Evolutionary conservation across 441 rosid species (phyloP).

Genomic region (Pelargonium cotyledonis): DNA sequence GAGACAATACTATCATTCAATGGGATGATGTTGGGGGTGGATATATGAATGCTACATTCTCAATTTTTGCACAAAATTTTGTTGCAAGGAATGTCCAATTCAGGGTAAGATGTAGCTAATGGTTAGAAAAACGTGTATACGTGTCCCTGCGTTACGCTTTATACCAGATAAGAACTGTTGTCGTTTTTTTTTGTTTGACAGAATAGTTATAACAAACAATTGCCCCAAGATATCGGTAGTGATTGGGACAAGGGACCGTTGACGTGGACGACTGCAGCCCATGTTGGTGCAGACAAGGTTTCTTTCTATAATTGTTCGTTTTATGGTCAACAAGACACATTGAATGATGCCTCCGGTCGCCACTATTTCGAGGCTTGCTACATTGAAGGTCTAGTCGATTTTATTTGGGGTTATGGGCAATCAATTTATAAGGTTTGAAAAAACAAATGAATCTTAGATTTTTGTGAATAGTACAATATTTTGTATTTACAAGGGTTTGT

Average conservation of each 20-base stretch:
- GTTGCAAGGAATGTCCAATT: neutral
- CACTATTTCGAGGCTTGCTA: slow-evolving; percentile 41
- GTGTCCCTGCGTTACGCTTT: too few species aligned
- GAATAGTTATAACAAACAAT: too few species aligned
- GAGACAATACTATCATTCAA: neutral
- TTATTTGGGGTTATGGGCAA: slow-evolving; percentile 48
- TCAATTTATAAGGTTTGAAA: slow-evolving; percentile 35
- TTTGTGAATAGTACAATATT: too few species aligned
- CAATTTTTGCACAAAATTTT: neutral
- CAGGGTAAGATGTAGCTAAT: neutral
- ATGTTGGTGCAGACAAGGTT: slow-evolving; percentile 34
- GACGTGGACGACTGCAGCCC: slow-evolving; percentile 36
- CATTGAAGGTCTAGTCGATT: slow-evolving; percentile 47
- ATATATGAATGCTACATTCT: neutral
- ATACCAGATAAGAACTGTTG: too few species aligned
- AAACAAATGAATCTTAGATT: neutral
- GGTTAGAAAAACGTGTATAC: too few species aligned
- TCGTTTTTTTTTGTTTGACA: too few species aligned
- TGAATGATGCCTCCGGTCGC: slow-evolving; percentile 36
- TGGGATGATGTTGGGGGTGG: neutral
- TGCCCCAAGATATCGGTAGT: neutral
- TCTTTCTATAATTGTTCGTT: slow-evolving; percentile 38
- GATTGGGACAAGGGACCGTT: too few species aligned
- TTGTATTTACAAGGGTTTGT: neutral
- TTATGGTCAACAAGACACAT: slow-evolving; percentile 38